Conservation (phyloP, 2,329 filamentous ascomycete species). For the Stachybotrys chartarum region DNA sequence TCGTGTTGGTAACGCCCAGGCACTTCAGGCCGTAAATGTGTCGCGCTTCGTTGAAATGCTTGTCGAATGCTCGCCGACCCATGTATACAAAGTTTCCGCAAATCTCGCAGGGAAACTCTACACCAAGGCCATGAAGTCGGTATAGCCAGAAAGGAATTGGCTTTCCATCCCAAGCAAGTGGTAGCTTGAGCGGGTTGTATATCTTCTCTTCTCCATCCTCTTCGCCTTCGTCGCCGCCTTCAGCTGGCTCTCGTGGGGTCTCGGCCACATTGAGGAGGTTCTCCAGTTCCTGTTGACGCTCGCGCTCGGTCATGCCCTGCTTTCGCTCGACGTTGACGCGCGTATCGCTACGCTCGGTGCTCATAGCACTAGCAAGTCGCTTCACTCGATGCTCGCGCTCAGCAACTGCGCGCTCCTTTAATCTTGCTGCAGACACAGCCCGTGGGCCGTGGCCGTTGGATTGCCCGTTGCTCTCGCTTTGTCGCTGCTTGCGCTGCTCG, state of each 20-base stretch:
- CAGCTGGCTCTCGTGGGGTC: slow-evolving; percentile 25
- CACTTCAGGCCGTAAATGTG: slow-evolving; percentile 94
- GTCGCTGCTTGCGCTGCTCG: slow-evolving; percentile 50
- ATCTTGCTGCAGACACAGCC: slow-evolving; percentile 36
- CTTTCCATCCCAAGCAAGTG: slow-evolving; percentile 96
- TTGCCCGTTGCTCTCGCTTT: slow-evolving; percentile 27
- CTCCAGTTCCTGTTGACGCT: slow-evolving; percentile 89
- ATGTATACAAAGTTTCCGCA: slow-evolving; percentile 99
- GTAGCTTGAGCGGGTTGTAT: slow-evolving; percentile 94
- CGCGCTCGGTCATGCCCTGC: slow-evolving; percentile 94
- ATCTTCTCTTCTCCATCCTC: slow-evolving; percentile 79
- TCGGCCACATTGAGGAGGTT: slow-evolving; percentile 57
- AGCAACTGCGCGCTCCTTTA: slow-evolving; percentile 87
- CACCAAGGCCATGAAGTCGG: slow-evolving; percentile 88
- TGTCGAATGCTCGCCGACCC: slow-evolving; percentile 91
- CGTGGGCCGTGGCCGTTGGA: slow-evolving; percentile 16
- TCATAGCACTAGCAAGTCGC: slow-evolving; percentile 74
- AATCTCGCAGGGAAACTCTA: slow-evolving; percentile 92
- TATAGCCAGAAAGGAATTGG: slow-evolving; percentile 99
- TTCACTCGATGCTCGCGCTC: slow-evolving; percentile 81
- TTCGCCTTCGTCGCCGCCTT: slow-evolving; percentile 60
- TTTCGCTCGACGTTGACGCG: slow-evolving; percentile 92
- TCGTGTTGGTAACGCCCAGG: slow-evolving; percentile 85
- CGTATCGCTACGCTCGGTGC: slow-evolving; percentile 81
- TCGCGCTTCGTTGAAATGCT: slow-evolving; percentile 92